A percentile compares a stretch with the other conserved stretches of the same genome.
Evolutionary conservation across 164 flowering plant species (phyloP).

Genomic region (Hamamelis virginiana): DNA sequence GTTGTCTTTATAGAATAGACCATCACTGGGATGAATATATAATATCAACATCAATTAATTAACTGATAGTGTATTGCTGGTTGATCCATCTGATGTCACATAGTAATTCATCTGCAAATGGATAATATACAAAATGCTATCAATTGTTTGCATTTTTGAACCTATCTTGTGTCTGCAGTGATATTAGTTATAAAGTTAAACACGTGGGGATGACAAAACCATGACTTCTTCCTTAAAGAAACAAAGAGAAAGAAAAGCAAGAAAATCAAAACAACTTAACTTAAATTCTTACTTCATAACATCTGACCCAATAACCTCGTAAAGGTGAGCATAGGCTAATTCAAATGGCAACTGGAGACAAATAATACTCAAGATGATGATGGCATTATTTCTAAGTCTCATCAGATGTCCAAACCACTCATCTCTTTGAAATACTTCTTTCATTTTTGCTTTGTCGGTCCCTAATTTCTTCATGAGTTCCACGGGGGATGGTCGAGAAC

Average conservation of each 20-base stretch:
- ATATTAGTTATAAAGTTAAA: neutral
- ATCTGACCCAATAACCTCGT: slow-evolving; percentile 61
- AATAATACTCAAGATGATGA: slow-evolving; percentile 73
- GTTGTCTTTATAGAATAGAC: too few relatives aligned
- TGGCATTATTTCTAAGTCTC: slow-evolving; percentile 85
- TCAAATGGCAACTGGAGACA: slow-evolving; percentile 97
- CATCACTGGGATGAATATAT: too few relatives aligned
- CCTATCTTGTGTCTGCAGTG: too few relatives aligned
- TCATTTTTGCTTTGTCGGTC: slow-evolving; percentile 46
- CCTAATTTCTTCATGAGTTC: slow-evolving; percentile 43
- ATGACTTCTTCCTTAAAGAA: neutral
- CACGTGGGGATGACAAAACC: neutral
- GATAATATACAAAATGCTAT: too few relatives aligned
- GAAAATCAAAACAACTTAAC: neutral
- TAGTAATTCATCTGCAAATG: too few relatives aligned
- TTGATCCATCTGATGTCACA: too few relatives aligned
- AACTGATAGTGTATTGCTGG: too few relatives aligned
- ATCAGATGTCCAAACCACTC: slow-evolving; percentile 77
- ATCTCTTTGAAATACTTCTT: slow-evolving; percentile 61
- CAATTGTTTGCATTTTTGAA: too few relatives aligned
- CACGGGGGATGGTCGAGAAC: slow-evolving; percentile 36
- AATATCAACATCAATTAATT: too few relatives aligned
- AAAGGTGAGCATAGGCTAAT: slow-evolving; percentile 91
- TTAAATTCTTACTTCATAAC: slow-evolving; percentile 51
- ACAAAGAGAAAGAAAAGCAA: neutral